These are phyloP conservation scores for Amanita rubescens DNA, from an alignment of 768 basidiomycete species.

Conservation along the genomic window DNA sequence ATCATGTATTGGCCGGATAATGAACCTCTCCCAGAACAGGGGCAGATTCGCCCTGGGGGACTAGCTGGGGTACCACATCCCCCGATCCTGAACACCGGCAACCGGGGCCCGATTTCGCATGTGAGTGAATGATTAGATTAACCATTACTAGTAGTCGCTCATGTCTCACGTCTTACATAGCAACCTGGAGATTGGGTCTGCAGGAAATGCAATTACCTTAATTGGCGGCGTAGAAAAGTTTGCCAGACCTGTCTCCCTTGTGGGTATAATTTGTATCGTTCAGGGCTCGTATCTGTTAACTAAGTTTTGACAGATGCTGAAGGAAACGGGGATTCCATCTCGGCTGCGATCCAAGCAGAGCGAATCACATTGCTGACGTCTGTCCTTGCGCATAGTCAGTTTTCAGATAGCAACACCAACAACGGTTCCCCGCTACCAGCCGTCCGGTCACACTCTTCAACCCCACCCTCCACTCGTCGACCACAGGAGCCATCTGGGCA, in stretches of 20 bases:
- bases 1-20: conserved; percentile 92
- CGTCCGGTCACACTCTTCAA: conserved; percentile 36
- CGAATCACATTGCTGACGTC: conserved; percentile 74
- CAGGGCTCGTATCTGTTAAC: background rate
- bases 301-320: conserved; percentile 54
- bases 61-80: conserved; percentile 61
- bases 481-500: conserved; percentile 28
- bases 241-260: conserved; percentile 87
- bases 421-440: conserved; percentile 15
- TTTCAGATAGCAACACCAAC: conserved; percentile 12
- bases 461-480: conserved; percentile 37
- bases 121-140: conserved; percentile 34
- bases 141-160: background rate
- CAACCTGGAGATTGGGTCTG: conserved; percentile 83
- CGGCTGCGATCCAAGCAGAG: conserved; percentile 77
- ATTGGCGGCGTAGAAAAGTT: conserved; percentile 83
- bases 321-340: conserved; percentile 84
- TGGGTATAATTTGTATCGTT: conserved; percentile 28
- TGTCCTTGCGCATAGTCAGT: conserved; percentile 55
- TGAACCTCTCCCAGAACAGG: conserved; percentile 72
- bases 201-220: conserved; percentile 78
- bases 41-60: conserved; percentile 63
- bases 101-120: conserved; percentile 82
- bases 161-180: conserved; percentile 18
- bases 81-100: conserved; percentile 84